Evolutionary conservation across 2,329 filamentous ascomycete species (phyloP).

Genomic region (Dactylella cylindrospora): DNA sequence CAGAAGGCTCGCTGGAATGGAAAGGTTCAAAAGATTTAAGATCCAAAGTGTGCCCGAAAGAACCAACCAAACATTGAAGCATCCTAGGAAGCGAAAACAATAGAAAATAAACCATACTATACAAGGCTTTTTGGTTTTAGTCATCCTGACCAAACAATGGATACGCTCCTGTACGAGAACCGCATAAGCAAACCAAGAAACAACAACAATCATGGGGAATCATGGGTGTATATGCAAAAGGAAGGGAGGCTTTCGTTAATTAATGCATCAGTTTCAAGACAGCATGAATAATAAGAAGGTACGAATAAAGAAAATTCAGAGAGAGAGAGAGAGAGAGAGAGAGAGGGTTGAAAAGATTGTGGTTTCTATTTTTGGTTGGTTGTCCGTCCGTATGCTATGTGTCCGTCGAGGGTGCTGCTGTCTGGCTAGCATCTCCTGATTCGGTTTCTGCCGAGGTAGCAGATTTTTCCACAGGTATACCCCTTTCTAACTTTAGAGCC

Average conservation of each 20-base stretch:
- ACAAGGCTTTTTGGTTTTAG: slow-evolving; percentile 40
- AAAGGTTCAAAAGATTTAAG: neutral
- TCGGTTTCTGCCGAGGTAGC: slow-evolving; percentile 14
- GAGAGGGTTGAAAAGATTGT: too few relatives aligned
- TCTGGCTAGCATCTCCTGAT: slow-evolving; percentile 3
- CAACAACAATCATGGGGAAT: slow-evolving; percentile 28
- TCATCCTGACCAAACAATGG: slow-evolving; percentile 21
- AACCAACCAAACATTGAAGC: slow-evolving; percentile 2
- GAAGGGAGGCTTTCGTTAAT: slow-evolving; percentile 29
- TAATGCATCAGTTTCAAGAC: slow-evolving; percentile 10
- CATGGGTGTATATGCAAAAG: slow-evolving; percentile 11
- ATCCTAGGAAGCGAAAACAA: neutral
- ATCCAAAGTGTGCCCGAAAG: too few relatives aligned
- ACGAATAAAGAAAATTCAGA: slow-evolving; percentile 5
- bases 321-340: neutral
- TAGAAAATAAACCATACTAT: slow-evolving; percentile 22
- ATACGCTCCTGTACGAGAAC: slow-evolving; percentile 2
- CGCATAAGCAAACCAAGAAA: slow-evolving; percentile 5
- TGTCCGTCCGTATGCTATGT: too few relatives aligned
- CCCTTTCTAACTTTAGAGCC: slow-evolving; percentile 28
- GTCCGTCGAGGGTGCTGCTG: slow-evolving; percentile 2
- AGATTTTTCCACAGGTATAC: slow-evolving; percentile 17
- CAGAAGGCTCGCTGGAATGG: slow-evolving; percentile 6
- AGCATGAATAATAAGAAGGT: slow-evolving; percentile 6
- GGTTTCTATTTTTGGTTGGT: too few relatives aligned